Evolutionary conservation across 805 yeast species (phyloP).

Genomic region (Candida verbasci): DNA sequence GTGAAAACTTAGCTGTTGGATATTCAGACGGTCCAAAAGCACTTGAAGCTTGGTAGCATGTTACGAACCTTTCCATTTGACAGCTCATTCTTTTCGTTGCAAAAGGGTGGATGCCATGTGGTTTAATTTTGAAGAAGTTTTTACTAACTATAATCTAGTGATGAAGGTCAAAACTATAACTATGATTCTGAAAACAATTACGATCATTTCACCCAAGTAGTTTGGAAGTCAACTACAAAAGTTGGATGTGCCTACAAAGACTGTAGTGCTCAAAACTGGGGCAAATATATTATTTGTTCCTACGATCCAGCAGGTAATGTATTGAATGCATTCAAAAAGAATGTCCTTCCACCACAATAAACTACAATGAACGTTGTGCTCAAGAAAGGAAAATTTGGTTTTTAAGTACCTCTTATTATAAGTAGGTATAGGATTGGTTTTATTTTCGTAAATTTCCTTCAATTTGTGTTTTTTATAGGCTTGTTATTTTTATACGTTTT

Average conservation of each 20-base stretch:
- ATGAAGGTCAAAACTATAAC: conserved; percentile 28
- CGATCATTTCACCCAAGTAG: conserved; percentile 73
- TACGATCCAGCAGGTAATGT: conserved; percentile 74
- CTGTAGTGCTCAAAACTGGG: conserved; percentile 45
- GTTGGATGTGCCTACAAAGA: conserved; percentile 71
- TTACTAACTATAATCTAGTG: no score
- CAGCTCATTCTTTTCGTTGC: no score
- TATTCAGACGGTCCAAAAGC: conserved; percentile 26
- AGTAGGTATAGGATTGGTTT: neutral
- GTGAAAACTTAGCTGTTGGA: conserved; percentile 41
- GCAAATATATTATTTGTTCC: conserved; percentile 67
- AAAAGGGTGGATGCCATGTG: no score
- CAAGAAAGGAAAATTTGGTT: neutral
- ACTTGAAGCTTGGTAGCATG: conserved; percentile 39
- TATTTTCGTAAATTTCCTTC: no score
- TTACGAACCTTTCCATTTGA: no score
- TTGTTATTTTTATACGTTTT: neutral
- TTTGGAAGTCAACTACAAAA: conserved; percentile 61
- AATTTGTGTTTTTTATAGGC: no score
- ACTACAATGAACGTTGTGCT: no score
- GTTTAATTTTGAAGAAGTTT: no score
- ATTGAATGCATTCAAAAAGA: conserved; percentile 34
- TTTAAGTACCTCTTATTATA: neutral
- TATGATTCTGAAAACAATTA: conserved; percentile 29
- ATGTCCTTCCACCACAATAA: conserved; percentile 9